Conservation (phyloP, 305 asterid species). For the Fraxinus platypoda region DNA sequence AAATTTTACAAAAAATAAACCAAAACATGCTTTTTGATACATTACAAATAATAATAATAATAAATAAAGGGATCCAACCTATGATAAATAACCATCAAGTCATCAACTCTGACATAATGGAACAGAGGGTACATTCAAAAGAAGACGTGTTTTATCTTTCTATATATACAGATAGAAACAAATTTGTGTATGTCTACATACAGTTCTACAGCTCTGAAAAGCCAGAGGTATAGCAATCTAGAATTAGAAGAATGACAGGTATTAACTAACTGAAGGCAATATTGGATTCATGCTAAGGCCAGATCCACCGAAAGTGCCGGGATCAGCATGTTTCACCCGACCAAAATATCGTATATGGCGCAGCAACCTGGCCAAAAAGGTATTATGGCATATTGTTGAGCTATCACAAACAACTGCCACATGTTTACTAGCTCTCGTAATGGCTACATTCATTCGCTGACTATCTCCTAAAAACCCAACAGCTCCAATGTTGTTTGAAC, state of each 20-base stretch:
- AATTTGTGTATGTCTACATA: too few relatives aligned
- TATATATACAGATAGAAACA: background rate
- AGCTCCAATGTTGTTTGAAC: slow-evolving; percentile 91
- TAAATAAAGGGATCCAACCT: too few relatives aligned
- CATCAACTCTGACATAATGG: too few relatives aligned
- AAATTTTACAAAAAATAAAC: too few relatives aligned
- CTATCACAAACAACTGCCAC: slow-evolving; percentile 88
- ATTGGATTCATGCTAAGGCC: slow-evolving; percentile 86
- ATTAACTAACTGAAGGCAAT: slow-evolving; percentile 63
- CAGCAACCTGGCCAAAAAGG: slow-evolving; percentile 84
- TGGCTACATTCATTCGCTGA: slow-evolving; percentile 92
- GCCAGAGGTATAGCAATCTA: background rate
- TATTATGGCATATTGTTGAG: slow-evolving; percentile 95
- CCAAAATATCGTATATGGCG: slow-evolving; percentile 89
- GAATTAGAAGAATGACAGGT: background rate
- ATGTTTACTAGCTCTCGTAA: slow-evolving; percentile 92
- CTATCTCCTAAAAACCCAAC: slow-evolving; percentile 97
- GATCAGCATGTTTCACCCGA: slow-evolving; percentile 78
- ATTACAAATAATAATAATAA: too few relatives aligned
- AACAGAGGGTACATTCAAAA: too few relatives aligned
- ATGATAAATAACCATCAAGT: too few relatives aligned
- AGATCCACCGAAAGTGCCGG: slow-evolving; percentile 75
- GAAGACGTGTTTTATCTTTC: too few relatives aligned
- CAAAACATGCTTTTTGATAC: too few relatives aligned
- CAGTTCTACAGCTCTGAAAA: too few relatives aligned